Base-by-base conservation (phyloP, 768 basidiomycete species). In the Leccinum aurantiacum region DNA sequence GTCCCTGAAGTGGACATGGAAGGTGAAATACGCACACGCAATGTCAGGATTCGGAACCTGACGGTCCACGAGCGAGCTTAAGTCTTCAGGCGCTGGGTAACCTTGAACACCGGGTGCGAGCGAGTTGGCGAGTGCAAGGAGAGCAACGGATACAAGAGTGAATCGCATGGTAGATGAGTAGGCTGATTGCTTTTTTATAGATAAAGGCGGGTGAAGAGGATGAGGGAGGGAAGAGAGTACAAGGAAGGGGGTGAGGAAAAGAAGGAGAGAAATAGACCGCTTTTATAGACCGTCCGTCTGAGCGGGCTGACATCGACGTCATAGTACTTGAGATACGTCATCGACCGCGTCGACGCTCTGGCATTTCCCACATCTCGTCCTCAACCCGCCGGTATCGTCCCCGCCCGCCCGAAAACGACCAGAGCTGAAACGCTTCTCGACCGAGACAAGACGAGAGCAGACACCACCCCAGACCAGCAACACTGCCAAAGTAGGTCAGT, bases 361-460 rank as follows among this genome's bases (percentile, higher is more conserved):
- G 44, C 85, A 90, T 84, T 74, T 90, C 88, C 82, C 84, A 88
- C 14, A 83, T 71, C 61, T 79, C 76, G 50, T 82, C 80, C 33
- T 76, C 79, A 33, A 77, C 72, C 35, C 75, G 76, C 53, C 76
- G 78, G 59, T 75, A 77, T 54, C 72, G 72, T 65, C 31, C 74
- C 60, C 59, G 49, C 22, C 27, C 25, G 13, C 27, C 49, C 4
- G 27, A 22, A 29, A 25, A 17, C 17, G 27, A n/a, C 27, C 24
- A 29, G 14, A 27, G 33, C 76, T 74, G 24, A 84, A 61, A n/a
- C 75, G 70, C 29, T 72, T 50, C 49, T 8, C 49, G 74, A 29
- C 88, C 88, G 59, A 89, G 69, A 74, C 88, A 88, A 7, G 87
- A 88, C 35, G 86, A 87, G 53, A 89, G 71, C 60, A 88, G 71